A percentile compares a stretch with the other conserved stretches of the same genome.
Conservation (phyloP, 1,284 basidiomycete species). For the Agroathelia rolfsii region DNA sequence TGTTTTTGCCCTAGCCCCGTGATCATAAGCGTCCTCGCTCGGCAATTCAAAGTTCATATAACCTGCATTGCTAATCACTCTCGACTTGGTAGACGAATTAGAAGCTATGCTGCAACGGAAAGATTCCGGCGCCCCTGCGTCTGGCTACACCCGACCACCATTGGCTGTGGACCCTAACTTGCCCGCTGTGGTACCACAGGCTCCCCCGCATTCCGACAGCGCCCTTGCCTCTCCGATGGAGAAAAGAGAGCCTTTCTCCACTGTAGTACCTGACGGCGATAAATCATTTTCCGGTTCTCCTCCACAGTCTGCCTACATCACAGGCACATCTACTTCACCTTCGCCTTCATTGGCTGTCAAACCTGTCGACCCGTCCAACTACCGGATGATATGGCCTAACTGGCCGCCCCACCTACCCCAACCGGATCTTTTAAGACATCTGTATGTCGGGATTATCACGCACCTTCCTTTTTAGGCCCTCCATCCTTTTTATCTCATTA, state of each 20-base stretch:
- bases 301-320: constrained; percentile 7
- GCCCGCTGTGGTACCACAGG: constrained; percentile 1
- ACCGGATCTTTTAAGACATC: constrained; percentile 47
- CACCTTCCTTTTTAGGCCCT: constrained; percentile 6
- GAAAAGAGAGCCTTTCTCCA: no score
- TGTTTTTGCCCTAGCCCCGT: no score
- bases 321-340: constrained; percentile 9
- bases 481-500: constrained; percentile 3
- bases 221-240: no score
- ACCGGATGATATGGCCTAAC: constrained; percentile 43
- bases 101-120: constrained; percentile 37
- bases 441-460: constrained; percentile 33
- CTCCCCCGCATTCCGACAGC: constrained; percentile 10
- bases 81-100: constrained; percentile 41
- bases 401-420: constrained; percentile 58
- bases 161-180: no score
- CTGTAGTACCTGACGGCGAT: no score
- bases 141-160: constrained; percentile 4
- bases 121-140: constrained; percentile 15
- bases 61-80: constrained; percentile 6
- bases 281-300: no score
- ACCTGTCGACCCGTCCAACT: no score
- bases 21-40: no score
- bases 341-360: constrained; percentile 25
- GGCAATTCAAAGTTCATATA: no score